These are phyloP conservation scores for Mycosphaerella sp. DNA, from an alignment of 2,329 filamentous ascomycete genomes.

Conservation along the genomic window DNA sequence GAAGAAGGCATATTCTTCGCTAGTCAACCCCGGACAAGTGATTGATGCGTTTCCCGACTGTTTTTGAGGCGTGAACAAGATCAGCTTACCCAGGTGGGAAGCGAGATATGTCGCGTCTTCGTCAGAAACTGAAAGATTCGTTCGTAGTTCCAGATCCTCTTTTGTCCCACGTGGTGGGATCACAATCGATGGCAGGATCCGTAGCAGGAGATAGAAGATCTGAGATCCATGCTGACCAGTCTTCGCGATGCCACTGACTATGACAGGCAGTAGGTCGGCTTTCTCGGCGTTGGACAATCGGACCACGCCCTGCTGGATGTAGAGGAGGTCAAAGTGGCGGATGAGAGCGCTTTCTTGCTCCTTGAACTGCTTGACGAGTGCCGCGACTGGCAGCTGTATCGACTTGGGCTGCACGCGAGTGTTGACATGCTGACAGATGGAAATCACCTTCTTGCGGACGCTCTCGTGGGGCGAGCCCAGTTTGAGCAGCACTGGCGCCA, in stretches of 20 bases:
- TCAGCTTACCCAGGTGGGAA: slow-evolving; percentile 67
- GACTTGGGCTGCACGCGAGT: slow-evolving; percentile 55
- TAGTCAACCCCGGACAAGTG: slow-evolving; percentile 56
- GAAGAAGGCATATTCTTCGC: slow-evolving; percentile 63
- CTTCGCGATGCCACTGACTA: slow-evolving; percentile 60
- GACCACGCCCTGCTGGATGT: slow-evolving; percentile 76
- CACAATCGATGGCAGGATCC: slow-evolving; percentile 63
- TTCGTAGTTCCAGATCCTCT: slow-evolving; percentile 65
- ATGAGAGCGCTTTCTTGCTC: slow-evolving; percentile 65
- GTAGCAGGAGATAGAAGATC: slow-evolving; percentile 77
- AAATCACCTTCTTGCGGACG: slow-evolving; percentile 73
- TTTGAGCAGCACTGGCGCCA: slow-evolving; percentile 78
- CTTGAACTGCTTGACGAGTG: slow-evolving; percentile 85
- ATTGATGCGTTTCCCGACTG: slow-evolving; percentile 24
- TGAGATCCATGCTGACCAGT: slow-evolving; percentile 54
- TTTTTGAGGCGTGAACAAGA: slow-evolving; percentile 54
- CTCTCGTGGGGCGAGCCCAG: slow-evolving; percentile 71
- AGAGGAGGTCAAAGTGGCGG: slow-evolving; percentile 80
- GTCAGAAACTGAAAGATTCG: slow-evolving; percentile 59
- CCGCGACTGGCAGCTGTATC: slow-evolving; percentile 76
- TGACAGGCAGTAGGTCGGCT: slow-evolving; percentile 63
- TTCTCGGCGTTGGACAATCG: slow-evolving; percentile 58
- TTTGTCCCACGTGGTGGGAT: slow-evolving; percentile 72
- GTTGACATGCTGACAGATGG: slow-evolving; percentile 66
- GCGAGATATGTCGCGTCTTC: slow-evolving; percentile 70